Conservation (phyloP, 116 monocot genomes). For the Dioscorea cayenensis region DNA sequence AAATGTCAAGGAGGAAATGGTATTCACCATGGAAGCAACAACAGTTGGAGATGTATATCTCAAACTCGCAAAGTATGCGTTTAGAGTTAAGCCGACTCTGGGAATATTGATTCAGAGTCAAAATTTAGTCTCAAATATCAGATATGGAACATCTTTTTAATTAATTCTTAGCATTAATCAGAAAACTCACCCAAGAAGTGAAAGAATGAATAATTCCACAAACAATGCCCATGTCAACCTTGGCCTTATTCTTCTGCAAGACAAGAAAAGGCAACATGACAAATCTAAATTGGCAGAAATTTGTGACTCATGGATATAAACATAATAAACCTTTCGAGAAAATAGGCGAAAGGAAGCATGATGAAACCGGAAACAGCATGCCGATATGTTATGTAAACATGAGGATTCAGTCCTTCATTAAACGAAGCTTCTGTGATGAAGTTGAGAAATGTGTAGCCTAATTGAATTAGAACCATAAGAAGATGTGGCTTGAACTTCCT, state of each 20-base stretch:
- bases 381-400: slow-evolving; percentile 67
- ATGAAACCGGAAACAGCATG: slow-evolving; percentile 42
- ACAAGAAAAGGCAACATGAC: background rate
- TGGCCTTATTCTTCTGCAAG: slow-evolving; percentile 61
- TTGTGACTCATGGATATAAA: background rate
- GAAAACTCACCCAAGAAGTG: slow-evolving; percentile 57
- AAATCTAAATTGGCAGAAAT: background rate
- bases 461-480: slow-evolving; percentile 58
- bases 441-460: slow-evolving; percentile 70
- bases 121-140: background rate
- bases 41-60: slow-evolving; percentile 79
- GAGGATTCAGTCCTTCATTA: slow-evolving; percentile 58
- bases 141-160: background rate
- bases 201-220: slow-evolving; percentile 71
- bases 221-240: slow-evolving; percentile 81
- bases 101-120: background rate
- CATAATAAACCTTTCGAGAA: slow-evolving; percentile 55
- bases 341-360: slow-evolving; percentile 70
- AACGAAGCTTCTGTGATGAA: slow-evolving; percentile 83
- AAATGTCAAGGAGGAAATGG: slow-evolving; percentile 32
- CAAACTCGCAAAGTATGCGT: slow-evolving; percentile 88
- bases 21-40: slow-evolving; percentile 72
- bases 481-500: slow-evolving; percentile 57
- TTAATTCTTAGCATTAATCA: background rate
- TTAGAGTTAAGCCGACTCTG: slow-evolving; percentile 78